Percentiles rank a stretch among this genome's conserved stretches.
Conservation (phyloP, 2,329 filamentous ascomycete genomes). For the Cordyceps fumosorosea region DNA sequence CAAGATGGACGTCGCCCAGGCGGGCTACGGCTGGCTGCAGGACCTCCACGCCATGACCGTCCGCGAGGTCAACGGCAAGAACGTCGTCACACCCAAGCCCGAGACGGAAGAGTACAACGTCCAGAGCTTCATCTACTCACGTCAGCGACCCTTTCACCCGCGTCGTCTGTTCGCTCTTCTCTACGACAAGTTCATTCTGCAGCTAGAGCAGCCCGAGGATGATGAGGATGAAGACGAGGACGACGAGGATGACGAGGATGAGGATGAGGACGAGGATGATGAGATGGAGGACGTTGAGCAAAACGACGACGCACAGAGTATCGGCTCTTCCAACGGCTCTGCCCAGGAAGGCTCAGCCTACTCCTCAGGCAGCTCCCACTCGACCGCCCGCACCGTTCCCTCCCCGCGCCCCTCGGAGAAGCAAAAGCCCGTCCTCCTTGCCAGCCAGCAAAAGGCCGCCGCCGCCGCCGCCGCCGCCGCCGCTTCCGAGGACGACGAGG, state of each 20-base stretch:
- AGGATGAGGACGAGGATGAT: conserved; percentile 21
- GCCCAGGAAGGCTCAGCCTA: conserved; percentile 5
- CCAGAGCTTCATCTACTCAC: conserved; percentile 62
- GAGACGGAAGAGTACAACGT: conserved; percentile 70
- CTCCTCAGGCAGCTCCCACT: conserved; percentile 8
- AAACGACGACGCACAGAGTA: conserved; percentile 22
- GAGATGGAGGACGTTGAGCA: conserved; percentile 15
- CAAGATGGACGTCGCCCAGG: conserved; percentile 55
- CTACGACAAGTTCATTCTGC: conserved; percentile 45
- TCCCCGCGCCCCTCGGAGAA: conserved; percentile 9
- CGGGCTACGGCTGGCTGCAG: conserved; percentile 63
- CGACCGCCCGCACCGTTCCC: conserved; percentile 14
- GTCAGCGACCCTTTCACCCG: conserved; percentile 49
- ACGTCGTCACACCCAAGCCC: conserved; percentile 56
- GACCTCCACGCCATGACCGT: conserved; percentile 63
- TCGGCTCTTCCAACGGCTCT: conserved; percentile 16
- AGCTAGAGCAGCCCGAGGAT: conserved; percentile 36
- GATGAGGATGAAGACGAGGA: conserved; percentile 25
- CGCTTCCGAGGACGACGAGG: neutral
- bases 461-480: conserved; percentile 1
- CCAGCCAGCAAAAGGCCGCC: neutral
- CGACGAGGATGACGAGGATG: conserved; percentile 21
- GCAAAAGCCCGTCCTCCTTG: neutral
- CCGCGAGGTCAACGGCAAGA: conserved; percentile 44
- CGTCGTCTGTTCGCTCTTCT: conserved; percentile 37